Conservation (phyloP, 2,329 filamentous ascomycete species). For the Cryphonectria parasitica region DNA sequence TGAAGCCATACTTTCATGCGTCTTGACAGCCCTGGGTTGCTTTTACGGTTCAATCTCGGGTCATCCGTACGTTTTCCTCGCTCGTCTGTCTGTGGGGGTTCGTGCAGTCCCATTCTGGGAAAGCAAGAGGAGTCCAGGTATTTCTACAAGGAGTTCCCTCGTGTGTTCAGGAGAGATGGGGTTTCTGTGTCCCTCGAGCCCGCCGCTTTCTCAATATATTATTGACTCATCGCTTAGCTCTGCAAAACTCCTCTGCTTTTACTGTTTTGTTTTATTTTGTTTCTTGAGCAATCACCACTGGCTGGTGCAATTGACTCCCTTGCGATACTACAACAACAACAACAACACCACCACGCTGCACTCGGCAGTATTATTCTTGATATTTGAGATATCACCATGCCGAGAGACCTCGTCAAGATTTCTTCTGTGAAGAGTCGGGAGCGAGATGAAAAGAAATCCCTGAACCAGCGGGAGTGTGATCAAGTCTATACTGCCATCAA, state of each 20-base stretch:
- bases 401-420: constrained; percentile 12
- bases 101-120: background rate
- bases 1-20: background rate
- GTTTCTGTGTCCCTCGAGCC: background rate
- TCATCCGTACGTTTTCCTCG: background rate
- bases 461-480: constrained; percentile 27
- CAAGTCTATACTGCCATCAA: constrained; percentile 28
- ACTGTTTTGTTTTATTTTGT: background rate
- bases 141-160: constrained; percentile 1
- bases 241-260: background rate
- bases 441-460: constrained; percentile 1
- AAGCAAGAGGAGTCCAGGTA: background rate
- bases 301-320: constrained; percentile 11
- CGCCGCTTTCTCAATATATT: background rate
- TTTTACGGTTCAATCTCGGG: background rate
- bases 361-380: background rate
- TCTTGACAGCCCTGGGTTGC: background rate
- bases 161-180: background rate
- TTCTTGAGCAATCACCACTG: constrained; percentile 19
- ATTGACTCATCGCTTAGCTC: background rate
- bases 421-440: constrained; percentile 14
- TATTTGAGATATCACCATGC: constrained; percentile 11
- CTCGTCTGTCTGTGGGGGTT: background rate
- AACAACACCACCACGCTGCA: constrained; percentile 4
- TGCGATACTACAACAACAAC: background rate